Percentiles rank a stretch among this genome's conserved stretches.
These are phyloP conservation scores for Hemisphaericaspora lyxosophila DNA, from an alignment of 1,139 yeast genomes.

Conservation along the genomic window DNA sequence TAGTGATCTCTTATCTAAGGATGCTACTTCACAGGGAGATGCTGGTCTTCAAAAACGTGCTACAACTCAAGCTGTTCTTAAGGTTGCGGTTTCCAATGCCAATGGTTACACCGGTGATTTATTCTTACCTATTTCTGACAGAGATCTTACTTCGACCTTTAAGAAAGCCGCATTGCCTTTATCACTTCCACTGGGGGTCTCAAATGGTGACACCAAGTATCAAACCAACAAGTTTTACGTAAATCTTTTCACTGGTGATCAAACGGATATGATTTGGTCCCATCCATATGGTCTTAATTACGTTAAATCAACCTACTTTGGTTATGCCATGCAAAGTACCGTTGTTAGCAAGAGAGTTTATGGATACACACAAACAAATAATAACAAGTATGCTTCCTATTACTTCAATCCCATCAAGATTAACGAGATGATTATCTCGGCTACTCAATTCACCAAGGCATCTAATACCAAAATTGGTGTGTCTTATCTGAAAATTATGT, in stretches of 20 bases:
- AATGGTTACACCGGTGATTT: conserved; percentile 28
- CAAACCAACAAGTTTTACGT: conserved; percentile 84
- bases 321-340: conserved; percentile 69
- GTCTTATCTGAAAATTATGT: conserved; percentile 51
- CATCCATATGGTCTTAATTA: conserved; percentile 82
- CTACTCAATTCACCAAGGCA: conserved; percentile 41
- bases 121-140: conserved; percentile 48
- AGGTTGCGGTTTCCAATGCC: conserved; percentile 5
- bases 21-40: neutral
- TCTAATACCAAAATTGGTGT: conserved; percentile 39
- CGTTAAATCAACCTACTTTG: conserved; percentile 40
- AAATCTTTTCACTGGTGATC: conserved; percentile 66
- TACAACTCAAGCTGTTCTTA: conserved; percentile 3
- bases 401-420: conserved; percentile 55
- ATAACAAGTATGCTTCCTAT: conserved; percentile 42
- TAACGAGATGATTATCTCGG: conserved; percentile 55
- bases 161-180: conserved; percentile 48
- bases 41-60: conserved; percentile 3
- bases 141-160: conserved; percentile 51
- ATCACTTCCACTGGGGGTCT: conserved; percentile 47
- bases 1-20: neutral
- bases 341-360: conserved; percentile 55
- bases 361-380: conserved; percentile 51
- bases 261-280: conserved; percentile 66
- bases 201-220: conserved; percentile 47